Percentiles rank a stretch among this genome's conserved stretches.
phyloP scores from a whole-genome alignment of 352 stramenopile genomes.

The Pythium oligandrum region DNA sequence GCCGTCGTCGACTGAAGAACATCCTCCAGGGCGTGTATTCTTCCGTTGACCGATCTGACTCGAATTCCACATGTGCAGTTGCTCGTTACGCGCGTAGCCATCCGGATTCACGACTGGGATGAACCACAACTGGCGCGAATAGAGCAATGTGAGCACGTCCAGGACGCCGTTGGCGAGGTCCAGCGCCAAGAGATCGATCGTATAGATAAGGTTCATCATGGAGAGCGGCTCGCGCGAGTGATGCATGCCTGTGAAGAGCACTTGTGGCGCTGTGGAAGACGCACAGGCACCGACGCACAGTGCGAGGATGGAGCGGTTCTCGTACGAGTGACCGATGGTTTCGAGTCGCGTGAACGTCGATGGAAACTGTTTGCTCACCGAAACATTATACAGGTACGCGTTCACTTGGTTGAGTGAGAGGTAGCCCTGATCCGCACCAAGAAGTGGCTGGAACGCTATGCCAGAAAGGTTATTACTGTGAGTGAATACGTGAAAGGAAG shows the following conservation, averaged over 20 bases:
- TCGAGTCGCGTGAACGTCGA: constrained; percentile 39
- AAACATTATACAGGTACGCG: constrained; percentile 41
- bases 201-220: constrained; percentile 87
- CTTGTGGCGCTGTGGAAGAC: constrained; percentile 27
- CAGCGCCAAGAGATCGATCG: constrained; percentile 64
- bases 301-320: constrained; percentile 53
- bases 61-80: constrained; percentile 44
- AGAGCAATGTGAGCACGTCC: constrained; percentile 45
- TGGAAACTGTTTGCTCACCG: constrained; percentile 24
- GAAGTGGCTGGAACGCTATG: constrained; percentile 36
- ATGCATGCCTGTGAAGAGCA: constrained; percentile 80
- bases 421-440: constrained; percentile 59
- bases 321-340: constrained; percentile 48
- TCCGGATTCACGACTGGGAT: constrained; percentile 80
- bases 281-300: constrained; percentile 64
- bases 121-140: constrained; percentile 78
- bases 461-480: not conserved
- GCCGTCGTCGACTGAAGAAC: constrained; percentile 18
- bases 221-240: constrained; percentile 84
- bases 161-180: constrained; percentile 57
- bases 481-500: constrained; percentile 3
- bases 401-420: constrained; percentile 61
- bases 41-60: constrained; percentile 60
- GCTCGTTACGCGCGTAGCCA: constrained; percentile 74
- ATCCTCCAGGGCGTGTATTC: constrained; percentile 27